Evolutionary conservation across 208 protist species (phyloP).

Genomic region (Leishmania amazonensis): DNA sequence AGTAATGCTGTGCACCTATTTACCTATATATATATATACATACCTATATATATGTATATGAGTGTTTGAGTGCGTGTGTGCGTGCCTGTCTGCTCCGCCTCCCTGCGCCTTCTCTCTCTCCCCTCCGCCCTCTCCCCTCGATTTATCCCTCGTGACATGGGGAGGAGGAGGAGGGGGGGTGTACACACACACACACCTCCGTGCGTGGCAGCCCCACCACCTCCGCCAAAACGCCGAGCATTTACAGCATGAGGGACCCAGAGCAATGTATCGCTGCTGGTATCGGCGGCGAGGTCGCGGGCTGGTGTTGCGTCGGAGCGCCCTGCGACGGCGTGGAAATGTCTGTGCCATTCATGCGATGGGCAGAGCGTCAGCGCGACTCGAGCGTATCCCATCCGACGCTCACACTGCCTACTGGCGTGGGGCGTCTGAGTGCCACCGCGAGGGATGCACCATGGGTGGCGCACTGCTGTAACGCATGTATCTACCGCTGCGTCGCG

Average conservation of each 20-base stretch:
- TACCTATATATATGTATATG: background rate
- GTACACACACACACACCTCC: too few relatives aligned
- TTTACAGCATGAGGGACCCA: background rate
- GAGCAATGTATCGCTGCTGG: background rate
- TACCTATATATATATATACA: background rate
- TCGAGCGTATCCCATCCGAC: background rate
- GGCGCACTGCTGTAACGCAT: background rate
- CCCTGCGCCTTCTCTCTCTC: background rate
- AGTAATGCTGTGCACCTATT: background rate
- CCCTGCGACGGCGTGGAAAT: too few relatives aligned
- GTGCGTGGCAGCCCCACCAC: background rate
- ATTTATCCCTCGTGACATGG: background rate
- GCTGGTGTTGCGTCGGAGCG: background rate
- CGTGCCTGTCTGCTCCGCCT: background rate
- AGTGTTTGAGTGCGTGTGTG: too few relatives aligned
- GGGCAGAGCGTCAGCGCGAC: background rate
- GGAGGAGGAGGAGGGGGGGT: background rate
- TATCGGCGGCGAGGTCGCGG: background rate
- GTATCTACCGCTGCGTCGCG: background rate
- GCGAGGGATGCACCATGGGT: background rate
- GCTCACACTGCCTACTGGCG: background rate
- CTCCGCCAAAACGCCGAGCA: background rate
- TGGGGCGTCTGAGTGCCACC: background rate
- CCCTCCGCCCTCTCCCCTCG: background rate
- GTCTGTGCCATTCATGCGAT: background rate